Percentiles rank a stretch among this genome's conserved stretches.
Conservation (phyloP, 305 asterid species). For the Fraxinus velutina region DNA sequence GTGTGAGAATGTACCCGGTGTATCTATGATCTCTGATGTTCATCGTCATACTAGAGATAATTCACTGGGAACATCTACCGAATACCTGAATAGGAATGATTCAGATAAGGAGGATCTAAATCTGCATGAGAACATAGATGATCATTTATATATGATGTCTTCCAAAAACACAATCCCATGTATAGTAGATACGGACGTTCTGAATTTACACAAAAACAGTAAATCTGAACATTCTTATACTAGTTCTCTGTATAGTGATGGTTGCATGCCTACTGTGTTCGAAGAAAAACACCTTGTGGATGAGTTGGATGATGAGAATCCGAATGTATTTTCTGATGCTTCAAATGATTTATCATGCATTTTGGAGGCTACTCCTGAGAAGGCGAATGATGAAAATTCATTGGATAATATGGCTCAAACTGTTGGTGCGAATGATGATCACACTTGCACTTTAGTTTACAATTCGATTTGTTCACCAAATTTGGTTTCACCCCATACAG, state of each 20-base stretch:
- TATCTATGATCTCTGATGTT: slow-evolving; percentile 30
- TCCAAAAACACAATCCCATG: slow-evolving; percentile 21
- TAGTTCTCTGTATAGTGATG: slow-evolving; percentile 23
- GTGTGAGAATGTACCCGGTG: slow-evolving; percentile 23
- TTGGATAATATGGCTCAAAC: slow-evolving; percentile 18
- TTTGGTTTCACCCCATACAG: slow-evolving; percentile 17
- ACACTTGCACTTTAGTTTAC: slow-evolving; percentile 24
- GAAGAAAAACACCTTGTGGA: slow-evolving; percentile 26
- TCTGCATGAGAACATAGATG: slow-evolving; percentile 28
- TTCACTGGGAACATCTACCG: slow-evolving; percentile 24
- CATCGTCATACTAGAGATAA: slow-evolving; percentile 28
- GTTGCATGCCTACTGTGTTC: slow-evolving; percentile 25
- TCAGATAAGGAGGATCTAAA: slow-evolving; percentile 27
- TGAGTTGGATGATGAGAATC: slow-evolving; percentile 37
- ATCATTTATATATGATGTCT: slow-evolving; percentile 19
- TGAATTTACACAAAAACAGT: slow-evolving; percentile 24
- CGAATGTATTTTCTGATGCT: slow-evolving; percentile 33
- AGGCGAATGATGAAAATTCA: slow-evolving; percentile 23
- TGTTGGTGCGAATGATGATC: slow-evolving; percentile 29
- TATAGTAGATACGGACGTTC: slow-evolving; percentile 35
- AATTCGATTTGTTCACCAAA: slow-evolving; percentile 31
- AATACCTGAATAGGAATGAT: slow-evolving; percentile 30
- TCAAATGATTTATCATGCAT: slow-evolving; percentile 25
- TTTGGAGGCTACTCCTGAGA: slow-evolving; percentile 31
- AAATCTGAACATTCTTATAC: slow-evolving; percentile 30